Evolutionary conservation across 371 early-diverging fungal genomes (phyloP), one percentile per base, ranked within the genome.

Genomic region (Saksenaea vasiformis): DNA sequence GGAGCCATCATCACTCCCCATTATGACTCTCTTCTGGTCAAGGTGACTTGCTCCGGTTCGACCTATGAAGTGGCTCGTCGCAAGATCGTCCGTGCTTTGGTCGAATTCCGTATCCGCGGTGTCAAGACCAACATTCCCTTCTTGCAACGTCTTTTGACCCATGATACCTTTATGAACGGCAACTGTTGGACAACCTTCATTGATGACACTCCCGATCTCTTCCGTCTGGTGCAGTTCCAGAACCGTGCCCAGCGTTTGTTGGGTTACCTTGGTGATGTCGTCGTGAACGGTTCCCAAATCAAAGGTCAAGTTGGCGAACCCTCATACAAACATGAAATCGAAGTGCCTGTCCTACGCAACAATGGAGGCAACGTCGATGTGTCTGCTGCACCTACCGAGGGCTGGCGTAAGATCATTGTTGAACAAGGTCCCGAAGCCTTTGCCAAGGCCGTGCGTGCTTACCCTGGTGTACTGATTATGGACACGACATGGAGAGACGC

Each of bases 401-500:
- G 98, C 47, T 96, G 97, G 97, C 86, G 96, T 66, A 87, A 92
- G 67, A 82, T 97, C 34, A 76, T 96, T 43, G 70, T 95, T 34
- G 86, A 90, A 55, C 74, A 92, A 70, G 98, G 98, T 34, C 89
- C 94, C 2, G 90, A 87, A 63, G 96, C 89, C 2, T 96, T 97
- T 78, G 94, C 95, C 62, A 86, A 88, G 70, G 96, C 97, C 17
- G 90, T 96, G 13, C 88, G 98, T 47, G 86, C 82, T 17, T 93
- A 97, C 72, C 83, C 86, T 37, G 94, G 95, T 63, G 87, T 90
- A 4, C 78, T 97, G 64, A 87, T 97, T 61, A 97, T 92, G 83
- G 96, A 96, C 79, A 96, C 93, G 26, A 93, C 93, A 28, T 94
- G 94, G 98, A 87, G 98, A 71, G 98, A 97, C 77, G 98, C 97